Base-by-base conservation (phyloP, 2,329 filamentous ascomycete species). In the Colletotrichum orchidophilum region DNA sequence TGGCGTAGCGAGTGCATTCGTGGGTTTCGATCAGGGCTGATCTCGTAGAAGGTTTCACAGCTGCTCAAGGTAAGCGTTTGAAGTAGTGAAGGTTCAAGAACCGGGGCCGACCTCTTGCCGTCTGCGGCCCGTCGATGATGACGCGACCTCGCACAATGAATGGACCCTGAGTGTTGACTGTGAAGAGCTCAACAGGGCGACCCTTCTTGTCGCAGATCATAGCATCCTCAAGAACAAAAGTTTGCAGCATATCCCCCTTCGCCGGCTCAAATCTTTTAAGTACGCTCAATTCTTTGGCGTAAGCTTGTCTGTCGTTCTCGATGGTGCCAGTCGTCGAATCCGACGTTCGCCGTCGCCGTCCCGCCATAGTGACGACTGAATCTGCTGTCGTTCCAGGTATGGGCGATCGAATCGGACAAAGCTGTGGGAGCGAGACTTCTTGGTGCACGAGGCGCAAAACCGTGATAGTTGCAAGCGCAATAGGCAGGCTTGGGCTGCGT, bases 101-200 rank as follows among this genome's bases (percentile, higher is more conserved):
- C 5, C 3, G 9, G 3, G 12, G 78, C 85, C 71, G 73, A 87
- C 85, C 77, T 39, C 83, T 80, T 3, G 87, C 83, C 11, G 78
- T 78, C 52, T 84, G 76, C 31, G 86, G 85, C 3, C 80, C 63
- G 89, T 71, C 70, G 21, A 72, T 70, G 3, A 63, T 83, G 18
- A 94, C 81, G 49, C 82, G 81, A 15, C 92, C 93, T 15, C 87
- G 86, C 13, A 94, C 83, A 7, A 86, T 85, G 66, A 92, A 87
- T 0, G 92, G 91, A 0, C 90, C 88, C 53, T 88, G 83, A 0
- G 87, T 79, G 74, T 88, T 87, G 3, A 91, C 89, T 57, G 88
- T 80, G 4, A 94, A 84, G 5, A 92, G 85, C 76, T 88, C 93
- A 31, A 87, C 88, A 3, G 88, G 78, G 31, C 80, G 79, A 33